Percentiles rank a stretch among this genome's conserved stretches.
These are phyloP conservation scores for Ganoderma sp. DNA, from an alignment of 1,284 basidiomycete species.

Conservation along the genomic window DNA sequence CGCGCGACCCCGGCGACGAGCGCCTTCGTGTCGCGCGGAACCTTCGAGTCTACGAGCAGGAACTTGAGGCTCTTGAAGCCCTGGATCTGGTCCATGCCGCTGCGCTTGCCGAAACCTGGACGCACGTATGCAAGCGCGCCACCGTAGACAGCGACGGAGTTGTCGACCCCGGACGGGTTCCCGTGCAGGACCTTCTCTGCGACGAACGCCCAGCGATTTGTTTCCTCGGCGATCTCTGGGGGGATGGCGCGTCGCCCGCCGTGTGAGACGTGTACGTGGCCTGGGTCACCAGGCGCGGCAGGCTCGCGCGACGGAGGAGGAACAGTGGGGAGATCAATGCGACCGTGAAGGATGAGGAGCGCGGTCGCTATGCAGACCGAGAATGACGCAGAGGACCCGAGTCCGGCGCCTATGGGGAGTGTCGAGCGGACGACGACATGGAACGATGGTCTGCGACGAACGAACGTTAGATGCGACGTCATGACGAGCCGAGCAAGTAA, in stretches of 20 bases:
- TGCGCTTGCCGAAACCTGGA: conserved; percentile 75
- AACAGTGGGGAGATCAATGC: conserved; percentile 59
- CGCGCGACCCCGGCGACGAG: conserved; percentile 88
- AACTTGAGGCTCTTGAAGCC: conserved; percentile 80
- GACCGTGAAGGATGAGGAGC: conserved; percentile 75
- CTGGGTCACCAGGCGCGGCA: conserved; percentile 43
- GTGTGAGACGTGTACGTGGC: conserved; percentile 67
- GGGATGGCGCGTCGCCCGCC: conserved; percentile 69
- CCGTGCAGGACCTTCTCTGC: conserved; percentile 97
- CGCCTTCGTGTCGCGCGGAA: conserved; percentile 93
- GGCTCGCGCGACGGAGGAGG: conserved; percentile 52
- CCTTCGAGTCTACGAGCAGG: conserved; percentile 91
- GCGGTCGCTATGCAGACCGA: conserved; percentile 87
- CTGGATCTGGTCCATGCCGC: conserved; percentile 84
- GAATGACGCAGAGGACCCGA: conserved; percentile 97
- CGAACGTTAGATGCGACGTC: not conserved
- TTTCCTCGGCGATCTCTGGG: conserved; percentile 67
- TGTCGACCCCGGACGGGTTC: conserved; percentile 97
- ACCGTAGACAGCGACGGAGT: conserved; percentile 92
- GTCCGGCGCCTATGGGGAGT: conserved; percentile 98
- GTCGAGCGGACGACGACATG: conserved; percentile 88
- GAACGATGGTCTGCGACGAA: conserved; percentile 63
- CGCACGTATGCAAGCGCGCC: conserved; percentile 93
- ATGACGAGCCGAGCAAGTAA: not conserved
- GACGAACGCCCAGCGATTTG: conserved; percentile 95